Evolutionary conservation across 2,329 filamentous ascomycete genomes (phyloP).

Genomic region (Aspergillus sp.): DNA sequence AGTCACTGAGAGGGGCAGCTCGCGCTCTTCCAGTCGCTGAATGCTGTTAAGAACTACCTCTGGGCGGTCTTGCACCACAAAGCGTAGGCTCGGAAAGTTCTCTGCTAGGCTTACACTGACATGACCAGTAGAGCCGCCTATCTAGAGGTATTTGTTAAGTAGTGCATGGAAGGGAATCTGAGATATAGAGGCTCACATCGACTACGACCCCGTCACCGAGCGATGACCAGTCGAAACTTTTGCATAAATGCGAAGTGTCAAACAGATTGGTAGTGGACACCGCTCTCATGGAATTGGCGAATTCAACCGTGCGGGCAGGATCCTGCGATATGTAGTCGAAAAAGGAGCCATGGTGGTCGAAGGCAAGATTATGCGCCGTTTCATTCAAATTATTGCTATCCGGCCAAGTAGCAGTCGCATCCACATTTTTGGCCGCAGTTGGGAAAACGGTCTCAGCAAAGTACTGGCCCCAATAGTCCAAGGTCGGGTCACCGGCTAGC

Average conservation of each 20-base stretch:
- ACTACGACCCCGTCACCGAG: conserved; percentile 55
- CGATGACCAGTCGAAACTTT: conserved; percentile 56
- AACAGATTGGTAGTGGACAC: conserved; percentile 58
- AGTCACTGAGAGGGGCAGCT: not conserved
- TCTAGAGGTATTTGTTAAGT: conserved; percentile 3
- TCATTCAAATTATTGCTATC: conserved; percentile 21
- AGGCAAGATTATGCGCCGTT: conserved; percentile 32
- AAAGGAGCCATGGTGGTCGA: conserved; percentile 29
- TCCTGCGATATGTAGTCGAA: conserved; percentile 34
- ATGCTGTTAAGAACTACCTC: conserved; percentile 26
- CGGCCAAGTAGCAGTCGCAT: conserved; percentile 25
- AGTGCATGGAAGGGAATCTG: not conserved
- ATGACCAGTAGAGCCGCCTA: conserved; percentile 60
- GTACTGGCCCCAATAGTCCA: conserved; percentile 56
- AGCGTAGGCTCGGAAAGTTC: conserved; percentile 53
- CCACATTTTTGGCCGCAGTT: conserved; percentile 18
- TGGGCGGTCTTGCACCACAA: conserved; percentile 55
- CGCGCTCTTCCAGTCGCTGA: not conserved
- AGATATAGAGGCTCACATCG: conserved; percentile 36
- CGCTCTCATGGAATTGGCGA: conserved; percentile 58
- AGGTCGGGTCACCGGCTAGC: conserved; percentile 31
- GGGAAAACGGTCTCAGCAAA: conserved; percentile 36
- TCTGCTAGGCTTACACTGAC: conserved; percentile 58
- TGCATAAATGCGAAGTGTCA: conserved; percentile 54
- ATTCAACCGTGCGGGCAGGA: conserved; percentile 47